Evolutionary conservation across 371 early-diverging fungal genomes (phyloP), one percentile per base, ranked within the genome.

Genomic region (Syncephalis plumigaleata): DNA sequence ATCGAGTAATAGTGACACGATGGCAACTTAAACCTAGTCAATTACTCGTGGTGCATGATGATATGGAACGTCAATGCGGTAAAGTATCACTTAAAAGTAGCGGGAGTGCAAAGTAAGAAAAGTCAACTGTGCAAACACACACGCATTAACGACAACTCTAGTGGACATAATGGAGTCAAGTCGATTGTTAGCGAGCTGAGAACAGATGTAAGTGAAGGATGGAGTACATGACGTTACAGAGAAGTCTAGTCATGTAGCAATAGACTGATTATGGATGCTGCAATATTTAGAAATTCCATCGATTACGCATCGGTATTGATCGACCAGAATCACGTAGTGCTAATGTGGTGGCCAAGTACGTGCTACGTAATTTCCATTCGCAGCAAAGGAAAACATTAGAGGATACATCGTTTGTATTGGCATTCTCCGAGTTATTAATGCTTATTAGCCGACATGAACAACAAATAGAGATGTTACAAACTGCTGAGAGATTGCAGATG

Each of bases 101-200:
- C 4, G 85, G 85, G 0, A 61, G 62, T 23, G 63, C 65, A 38
- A 58, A 56, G 31, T 31, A 31, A 11, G 31, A 7, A 31, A 31
- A 31, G 4, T 7, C 4, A 7, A 31, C 11, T 7, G 11, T 31
- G 11, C 11, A 31, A 31, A 7, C 4, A 7, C 4, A 31, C 11
- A 31, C 11, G 11, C 4, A 7, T 31, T 7, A 31, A 31, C 11
- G 11, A 31, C 11, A 31, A 4, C 11, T 31, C 11, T 31, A 31
- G 31, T 44, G 85, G 82, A 15, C 85, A 84, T 53, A 84, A 84
- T 48, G 82, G 85, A 0, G 59, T 79, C 55, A 73, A 72, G 45
- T 81, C 82, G 0, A 66, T 77, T n/a, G 67, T 66, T 26, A 64
- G 71, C 9, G 46, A 61, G 25, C 52, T 81, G 8, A 48, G 56